Evolutionary conservation across 768 basidiomycete genomes (phyloP), one percentile per base, ranked within the genome.

Genomic region (Russula griseocarnosa): DNA sequence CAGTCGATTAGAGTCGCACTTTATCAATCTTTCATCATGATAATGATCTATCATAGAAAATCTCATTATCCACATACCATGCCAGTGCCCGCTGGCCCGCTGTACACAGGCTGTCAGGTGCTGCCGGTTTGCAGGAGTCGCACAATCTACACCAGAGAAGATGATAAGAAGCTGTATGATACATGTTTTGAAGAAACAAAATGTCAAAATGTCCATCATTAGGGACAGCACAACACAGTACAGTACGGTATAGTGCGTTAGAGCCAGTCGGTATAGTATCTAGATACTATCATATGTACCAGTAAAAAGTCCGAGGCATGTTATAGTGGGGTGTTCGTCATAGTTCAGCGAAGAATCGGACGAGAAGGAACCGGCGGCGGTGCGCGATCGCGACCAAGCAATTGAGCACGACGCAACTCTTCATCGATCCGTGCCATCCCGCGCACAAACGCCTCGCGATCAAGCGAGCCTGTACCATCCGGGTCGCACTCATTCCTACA

Each of bases 401-500:
- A 26, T 13, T 85, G 82, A 4, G 80, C 78, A 30, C 82, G 80
- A 20, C 86, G 76, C 18, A 91, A 81, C 65, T 89, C 88, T 71
- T 88, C 87, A 70, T 91, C 89, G 30, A 91, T 87, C 38, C 83
- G 80, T 86, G 86, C 88, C 87, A 90, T 90, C 58, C 88, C 90
- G 62, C 78, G 80, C 52, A 83, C 80, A 68, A 91, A 91, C 20
- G 75, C 75, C 20, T 88, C 86, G 3, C 82, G 75, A 64, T 83
- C 81, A 8, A 91, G 76, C 18, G 77, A 77, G 6, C 87, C 88
- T 32, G 72, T 75, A 3, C 74, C 70, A 7, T 74, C 73, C 3
- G 79, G 72, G 71, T 90, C 88, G 66, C 85, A 88, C 69, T 88
- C 88, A 56, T 76, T 77, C 88, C 88, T 90, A 28, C 16, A 50